phyloP scores from a whole-genome alignment of 805 yeast genomes.

The Wickerhamiella sorbophila region DNA sequence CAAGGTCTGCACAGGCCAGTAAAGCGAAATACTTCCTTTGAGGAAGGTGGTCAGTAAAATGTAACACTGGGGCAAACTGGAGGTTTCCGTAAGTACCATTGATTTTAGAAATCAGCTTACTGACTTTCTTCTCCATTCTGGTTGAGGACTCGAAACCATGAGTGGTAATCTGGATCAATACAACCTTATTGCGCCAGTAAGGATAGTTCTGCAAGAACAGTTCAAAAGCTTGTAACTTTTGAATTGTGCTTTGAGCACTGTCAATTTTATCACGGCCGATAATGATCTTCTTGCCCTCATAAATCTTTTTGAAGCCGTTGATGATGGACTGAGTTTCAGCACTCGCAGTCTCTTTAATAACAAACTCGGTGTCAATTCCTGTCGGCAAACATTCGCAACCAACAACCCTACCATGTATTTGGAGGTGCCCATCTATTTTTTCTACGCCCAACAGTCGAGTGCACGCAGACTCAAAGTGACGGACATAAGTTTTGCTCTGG shows the following conservation, averaged over 20 bases:
- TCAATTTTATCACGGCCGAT: slow-evolving; percentile 92
- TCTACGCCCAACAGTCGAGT: slow-evolving; percentile 79
- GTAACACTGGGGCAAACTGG: slow-evolving; percentile 77
- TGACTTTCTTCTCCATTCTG: slow-evolving; percentile 64
- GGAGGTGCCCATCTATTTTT: slow-evolving; percentile 30
- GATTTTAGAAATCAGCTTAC: slow-evolving; percentile 67
- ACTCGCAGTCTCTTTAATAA: slow-evolving; percentile 48
- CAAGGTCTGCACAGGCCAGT: slow-evolving; percentile 77
- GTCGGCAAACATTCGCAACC: slow-evolving; percentile 68
- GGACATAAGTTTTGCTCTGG: slow-evolving; percentile 71
- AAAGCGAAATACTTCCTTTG: slow-evolving; percentile 82
- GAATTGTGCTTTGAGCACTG: slow-evolving; percentile 82
- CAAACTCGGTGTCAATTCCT: slow-evolving; percentile 67
- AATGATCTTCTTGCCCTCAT: slow-evolving; percentile 45
- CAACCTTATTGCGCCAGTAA: slow-evolving; percentile 77
- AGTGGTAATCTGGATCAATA: slow-evolving; percentile 80
- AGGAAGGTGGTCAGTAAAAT: slow-evolving; percentile 78
- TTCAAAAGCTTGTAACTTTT: slow-evolving; percentile 83
- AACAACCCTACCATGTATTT: slow-evolving; percentile 65
- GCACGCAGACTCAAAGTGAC: slow-evolving; percentile 86
- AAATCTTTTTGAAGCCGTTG: slow-evolving; percentile 37
- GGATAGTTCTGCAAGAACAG: slow-evolving; percentile 82
- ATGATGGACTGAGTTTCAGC: slow-evolving; percentile 36
- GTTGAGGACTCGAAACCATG: slow-evolving; percentile 50
- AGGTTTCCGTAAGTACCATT: slow-evolving; percentile 75